Base-by-base conservation (phyloP, 805 yeast species). In the Debaryomyces maramus region DNA sequence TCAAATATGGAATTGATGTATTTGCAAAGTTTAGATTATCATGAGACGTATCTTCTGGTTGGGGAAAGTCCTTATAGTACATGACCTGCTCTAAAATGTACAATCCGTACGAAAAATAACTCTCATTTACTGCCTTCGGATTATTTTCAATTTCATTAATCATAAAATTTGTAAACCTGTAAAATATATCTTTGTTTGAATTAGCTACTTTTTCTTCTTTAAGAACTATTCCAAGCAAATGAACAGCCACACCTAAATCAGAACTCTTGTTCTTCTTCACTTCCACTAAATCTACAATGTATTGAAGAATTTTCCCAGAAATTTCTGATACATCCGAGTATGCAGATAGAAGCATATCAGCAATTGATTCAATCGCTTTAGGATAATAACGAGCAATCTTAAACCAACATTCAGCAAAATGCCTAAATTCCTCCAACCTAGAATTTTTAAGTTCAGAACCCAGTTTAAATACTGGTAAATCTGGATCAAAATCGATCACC, bases 61-160 rank as follows among this genome's bases (percentile, higher is more conserved):
- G 51, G 0, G 88, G 88, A 4, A 79, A 61, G 23, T 70, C 71
- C 3, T 78, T 65, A 30, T 69, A 73, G 1, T 81, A 67, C 31
- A 85, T 51, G 3, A 81, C 59, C 24, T 74, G 76, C 40, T 81
- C 86, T 33, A 80, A 67, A 3, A 81, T 71, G 18, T 71, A 58
- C 24, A 88, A 55, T 0, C 80, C 78, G 41, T 75, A 69, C 0
- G 83, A 75, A 50, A 80, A 78, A 83, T 87, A 87, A 11, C 70
- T 67, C 19, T 67, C 53, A 44, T 75, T 71, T 6, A 36, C 23
- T 6, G 16, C 19, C 15, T n/a, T 30, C 9, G 41, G 35, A 6
- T 30, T 21, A 8, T 34, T 42, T 15, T 13, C 22, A 27, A 34
- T 34, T 2, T 65, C 62, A 1, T 52, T 58, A 9, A 62, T 52